Evolutionary conservation across 306 rosid species (phyloP), one percentile per base, ranked within the genome.

Genomic region (Begonia peltatifolia): DNA sequence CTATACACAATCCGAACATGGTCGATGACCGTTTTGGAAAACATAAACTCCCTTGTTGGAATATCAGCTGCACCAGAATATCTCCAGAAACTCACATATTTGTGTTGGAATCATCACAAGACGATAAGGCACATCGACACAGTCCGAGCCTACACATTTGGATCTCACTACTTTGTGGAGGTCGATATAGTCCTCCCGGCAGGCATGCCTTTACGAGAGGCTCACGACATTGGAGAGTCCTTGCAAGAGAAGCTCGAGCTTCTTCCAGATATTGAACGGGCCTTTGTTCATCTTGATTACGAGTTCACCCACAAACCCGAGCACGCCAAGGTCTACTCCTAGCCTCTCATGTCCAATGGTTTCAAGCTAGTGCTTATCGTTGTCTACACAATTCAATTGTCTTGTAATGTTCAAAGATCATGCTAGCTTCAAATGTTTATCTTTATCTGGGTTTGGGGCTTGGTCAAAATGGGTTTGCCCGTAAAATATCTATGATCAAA

Each of bases 121-220:
- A 77, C 76, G 20, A 67, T 79, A 52, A 76, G 71, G 60, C 86
- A 79, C 71, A 79, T 79, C 3, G 86, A 79, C 25, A 79, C 86
- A 0, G 86, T 79, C 23, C 68, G 86, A 3, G 86, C 86, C 17
- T 79, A 79, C 73, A 76, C 86, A 22, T 79, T 79, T 14, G 86
- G 86, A 48, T 79, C 82, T 53, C 82, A 79, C 71, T 79, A 70
- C 71, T 79, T 79, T 56, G 86, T 79, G 11, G 86, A 79, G 62
- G 86, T 79, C 70, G 86, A 79, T 57, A 79, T 79, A 11, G 86
- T 79, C 55, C 69, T 79, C 57, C 79, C 86, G 42, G 56, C 79
- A 1, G 62, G 42, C 54, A 79, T 79, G 86, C 79, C 74, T 44
- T 61, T 79, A 65, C 79, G 64, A 61, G 77, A 69, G 61, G 86